A percentile compares a stretch with the other conserved stretches of the same genome.
Evolutionary conservation across 1,284 basidiomycete species (phyloP).

Genomic region (Pseudozyma thailandica): DNA sequence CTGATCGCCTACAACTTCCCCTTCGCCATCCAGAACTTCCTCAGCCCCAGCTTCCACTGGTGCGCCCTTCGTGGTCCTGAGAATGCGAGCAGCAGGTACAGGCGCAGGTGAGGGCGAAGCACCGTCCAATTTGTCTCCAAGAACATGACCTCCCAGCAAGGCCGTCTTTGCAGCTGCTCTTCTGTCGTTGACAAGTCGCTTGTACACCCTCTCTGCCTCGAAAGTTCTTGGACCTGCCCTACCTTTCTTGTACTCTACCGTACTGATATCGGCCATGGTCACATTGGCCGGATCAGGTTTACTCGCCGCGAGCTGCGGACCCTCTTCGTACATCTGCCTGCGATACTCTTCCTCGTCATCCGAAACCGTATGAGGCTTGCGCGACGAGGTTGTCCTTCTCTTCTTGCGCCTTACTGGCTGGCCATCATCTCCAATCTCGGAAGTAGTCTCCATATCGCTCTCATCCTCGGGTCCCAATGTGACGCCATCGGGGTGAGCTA

Average conservation of each 20-base stretch:
- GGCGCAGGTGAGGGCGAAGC: slow-evolving; percentile 39
- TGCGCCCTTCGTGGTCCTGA: slow-evolving; percentile 17
- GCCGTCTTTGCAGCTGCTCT: slow-evolving; percentile 34
- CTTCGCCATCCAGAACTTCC: slow-evolving; percentile 27
- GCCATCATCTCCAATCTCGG: slow-evolving; percentile 39
- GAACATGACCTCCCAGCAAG: slow-evolving; percentile 35
- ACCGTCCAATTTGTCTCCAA: slow-evolving; percentile 29
- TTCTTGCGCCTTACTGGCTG: slow-evolving; percentile 36
- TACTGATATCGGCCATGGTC: slow-evolving; percentile 52
- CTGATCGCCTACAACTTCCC: slow-evolving; percentile 26
- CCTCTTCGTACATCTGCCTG: slow-evolving; percentile 34
- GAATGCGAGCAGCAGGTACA: slow-evolving; percentile 12
- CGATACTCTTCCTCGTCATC: slow-evolving; percentile 58
- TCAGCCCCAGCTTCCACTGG: slow-evolving; percentile 31
- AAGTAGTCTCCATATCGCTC: slow-evolving; percentile 47
- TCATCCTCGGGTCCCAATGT: slow-evolving; percentile 38
- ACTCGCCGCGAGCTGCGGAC: slow-evolving; percentile 29
- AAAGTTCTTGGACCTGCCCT: slow-evolving; percentile 62
- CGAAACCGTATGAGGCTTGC: slow-evolving; percentile 49
- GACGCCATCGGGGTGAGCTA: slow-evolving; percentile 36
- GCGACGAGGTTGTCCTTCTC: slow-evolving; percentile 9
- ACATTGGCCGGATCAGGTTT: slow-evolving; percentile 35
- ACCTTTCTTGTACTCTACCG: slow-evolving; percentile 49
- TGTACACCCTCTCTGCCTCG: slow-evolving; percentile 57
- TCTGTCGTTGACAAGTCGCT: slow-evolving; percentile 46